These are phyloP conservation scores for Solanum bulbocastanum DNA, from an alignment of 257 asterid genomes.

Conservation along the genomic window DNA sequence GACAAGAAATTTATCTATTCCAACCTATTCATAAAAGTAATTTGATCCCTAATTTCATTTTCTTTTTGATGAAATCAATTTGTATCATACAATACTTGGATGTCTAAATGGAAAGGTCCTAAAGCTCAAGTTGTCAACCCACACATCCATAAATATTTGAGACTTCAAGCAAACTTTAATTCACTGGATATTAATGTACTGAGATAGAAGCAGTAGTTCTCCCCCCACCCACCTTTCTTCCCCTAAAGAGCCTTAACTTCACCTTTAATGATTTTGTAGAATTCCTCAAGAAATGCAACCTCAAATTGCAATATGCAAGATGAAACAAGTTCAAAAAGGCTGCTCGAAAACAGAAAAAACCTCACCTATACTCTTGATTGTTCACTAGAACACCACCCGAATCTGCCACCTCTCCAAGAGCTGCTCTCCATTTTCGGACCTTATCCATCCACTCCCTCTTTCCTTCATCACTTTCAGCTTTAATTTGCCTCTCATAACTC, in stretches of 20 bases:
- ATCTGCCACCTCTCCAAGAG: background rate
- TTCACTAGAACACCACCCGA: background rate
- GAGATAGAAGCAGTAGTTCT: too few relatives aligned
- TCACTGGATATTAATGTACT: too few relatives aligned
- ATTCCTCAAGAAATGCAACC: background rate
- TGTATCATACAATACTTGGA: background rate
- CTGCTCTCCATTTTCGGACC: background rate
- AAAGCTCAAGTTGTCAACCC: background rate
- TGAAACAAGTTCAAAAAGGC: too few relatives aligned
- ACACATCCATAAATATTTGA: background rate
- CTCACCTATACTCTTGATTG: background rate
- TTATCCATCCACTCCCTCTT: background rate
- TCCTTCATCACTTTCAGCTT: background rate
- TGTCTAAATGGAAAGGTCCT: background rate
- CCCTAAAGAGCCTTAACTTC: background rate
- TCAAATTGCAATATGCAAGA: background rate
- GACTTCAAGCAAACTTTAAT: too few relatives aligned
- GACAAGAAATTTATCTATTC: background rate
- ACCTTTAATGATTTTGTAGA: background rate
- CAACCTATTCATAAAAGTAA: background rate
- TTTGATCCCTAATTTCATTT: background rate
- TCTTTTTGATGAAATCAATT: background rate
- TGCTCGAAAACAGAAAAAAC: background rate
- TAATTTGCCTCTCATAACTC: background rate
- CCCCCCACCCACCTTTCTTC: too few relatives aligned